Percentiles rank a stretch among this genome's conserved stretches.
Evolutionary conservation across 108 stramenopile genomes (phyloP).

Genomic region (Phaeodactylum tricornutum): DNA sequence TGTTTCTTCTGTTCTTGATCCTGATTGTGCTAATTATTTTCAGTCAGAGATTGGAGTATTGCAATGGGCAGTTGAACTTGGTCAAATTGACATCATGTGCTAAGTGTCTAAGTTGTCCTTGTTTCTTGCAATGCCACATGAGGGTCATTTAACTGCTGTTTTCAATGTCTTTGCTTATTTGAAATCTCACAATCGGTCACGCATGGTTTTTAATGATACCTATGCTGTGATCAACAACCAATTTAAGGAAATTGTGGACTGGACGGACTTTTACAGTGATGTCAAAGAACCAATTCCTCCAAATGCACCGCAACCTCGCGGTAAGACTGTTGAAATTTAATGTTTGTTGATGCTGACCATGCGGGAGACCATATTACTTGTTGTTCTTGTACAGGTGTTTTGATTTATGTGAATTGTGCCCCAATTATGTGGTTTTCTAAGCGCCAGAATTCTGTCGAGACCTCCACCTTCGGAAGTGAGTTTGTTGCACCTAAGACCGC

Average conservation of each 20-base stretch:
- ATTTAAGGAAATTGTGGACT: neutral
- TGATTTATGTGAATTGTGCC: slow-evolving; percentile 44
- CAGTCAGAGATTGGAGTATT: slow-evolving; percentile 28
- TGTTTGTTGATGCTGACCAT: slow-evolving; percentile 51
- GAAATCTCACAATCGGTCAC: slow-evolving; percentile 6
- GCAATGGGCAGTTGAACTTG: slow-evolving; percentile 38
- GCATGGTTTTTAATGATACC: slow-evolving; percentile 19
- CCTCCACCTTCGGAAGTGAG: slow-evolving; percentile 40
- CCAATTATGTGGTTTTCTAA: slow-evolving; percentile 38
- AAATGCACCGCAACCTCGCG: slow-evolving; percentile 19
- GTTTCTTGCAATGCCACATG: no score
- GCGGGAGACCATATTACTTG: slow-evolving; percentile 32
- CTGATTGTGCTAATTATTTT: slow-evolving; percentile 12
- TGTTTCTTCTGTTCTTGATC: neutral
- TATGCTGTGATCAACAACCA: neutral
- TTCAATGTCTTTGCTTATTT: slow-evolving; percentile 25
- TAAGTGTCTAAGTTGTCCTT: slow-evolving; percentile 17
- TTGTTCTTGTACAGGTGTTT: slow-evolving; percentile 36
- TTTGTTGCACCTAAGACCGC: slow-evolving; percentile 28
- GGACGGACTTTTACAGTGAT: slow-evolving; percentile 20
- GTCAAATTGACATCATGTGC: slow-evolving; percentile 26
- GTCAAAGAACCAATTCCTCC: slow-evolving; percentile 17
- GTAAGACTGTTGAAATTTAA: slow-evolving; percentile 10
- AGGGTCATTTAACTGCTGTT: slow-evolving; percentile 31
- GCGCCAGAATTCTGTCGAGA: slow-evolving; percentile 44